Conservation (phyloP, 2,329 filamentous ascomycete genomes). For the Epicoccum nigrum region DNA sequence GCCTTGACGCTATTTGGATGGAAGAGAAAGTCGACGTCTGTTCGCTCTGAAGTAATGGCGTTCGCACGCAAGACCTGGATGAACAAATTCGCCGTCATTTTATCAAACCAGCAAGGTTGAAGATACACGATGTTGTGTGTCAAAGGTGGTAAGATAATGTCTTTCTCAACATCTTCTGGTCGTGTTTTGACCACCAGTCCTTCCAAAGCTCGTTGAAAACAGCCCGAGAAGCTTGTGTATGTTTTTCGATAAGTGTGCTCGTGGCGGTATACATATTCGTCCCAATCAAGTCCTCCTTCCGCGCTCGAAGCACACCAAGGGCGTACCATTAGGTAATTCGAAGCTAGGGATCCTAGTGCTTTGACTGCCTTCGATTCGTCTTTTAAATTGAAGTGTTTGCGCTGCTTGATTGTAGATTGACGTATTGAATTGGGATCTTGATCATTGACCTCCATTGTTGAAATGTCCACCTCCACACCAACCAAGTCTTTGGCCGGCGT, state of each 20-base stretch:
- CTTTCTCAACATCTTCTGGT: slow-evolving; percentile 69
- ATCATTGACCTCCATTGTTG: slow-evolving; percentile 41
- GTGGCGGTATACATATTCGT: slow-evolving; percentile 67
- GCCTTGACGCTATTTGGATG: slow-evolving; percentile 73
- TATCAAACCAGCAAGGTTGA: slow-evolving; percentile 84
- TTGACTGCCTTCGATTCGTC: slow-evolving; percentile 56
- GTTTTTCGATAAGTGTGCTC: slow-evolving; percentile 59
- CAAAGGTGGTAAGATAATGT: slow-evolving; percentile 72
- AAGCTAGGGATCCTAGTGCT: slow-evolving; percentile 69
- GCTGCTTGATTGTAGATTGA: slow-evolving; percentile 46
- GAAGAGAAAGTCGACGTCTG: slow-evolving; percentile 87
- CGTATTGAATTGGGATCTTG: slow-evolving; percentile 33
- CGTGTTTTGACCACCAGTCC: slow-evolving; percentile 82
- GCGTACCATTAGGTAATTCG: slow-evolving; percentile 73
- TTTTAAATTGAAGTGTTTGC: slow-evolving; percentile 47
- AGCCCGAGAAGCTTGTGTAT: slow-evolving; percentile 60
- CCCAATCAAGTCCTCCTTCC: slow-evolving; percentile 72
- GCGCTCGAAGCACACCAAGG: slow-evolving; percentile 75
- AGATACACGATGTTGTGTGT: slow-evolving; percentile 74
- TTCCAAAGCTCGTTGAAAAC: slow-evolving; percentile 73
- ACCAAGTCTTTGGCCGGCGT: slow-evolving; percentile 86
- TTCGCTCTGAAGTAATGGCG: slow-evolving; percentile 83
- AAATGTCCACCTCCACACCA: slow-evolving; percentile 69
- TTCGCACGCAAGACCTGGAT: slow-evolving; percentile 85
- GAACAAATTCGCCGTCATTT: slow-evolving; percentile 82